Evolutionary conservation across 2,329 filamentous ascomycete genomes (phyloP).

Genomic region (Pseudodiploospora longispora): DNA sequence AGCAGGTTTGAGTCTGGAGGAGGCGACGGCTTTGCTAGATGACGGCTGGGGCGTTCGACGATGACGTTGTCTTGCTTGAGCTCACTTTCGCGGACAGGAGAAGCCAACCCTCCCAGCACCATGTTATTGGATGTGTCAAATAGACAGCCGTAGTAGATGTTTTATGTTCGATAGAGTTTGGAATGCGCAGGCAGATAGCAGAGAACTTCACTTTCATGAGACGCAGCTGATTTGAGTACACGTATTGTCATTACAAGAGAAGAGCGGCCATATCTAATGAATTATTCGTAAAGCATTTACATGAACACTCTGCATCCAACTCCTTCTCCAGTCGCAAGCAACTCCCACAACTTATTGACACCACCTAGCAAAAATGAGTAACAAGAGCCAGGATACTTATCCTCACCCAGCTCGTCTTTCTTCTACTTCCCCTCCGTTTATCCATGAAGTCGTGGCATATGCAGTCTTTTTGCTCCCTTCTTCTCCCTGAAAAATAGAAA

Average conservation of each 20-base stretch:
- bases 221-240: background rate
- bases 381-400: background rate
- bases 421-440: background rate
- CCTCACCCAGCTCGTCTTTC: too few relatives aligned
- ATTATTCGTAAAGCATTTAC: slow-evolving; percentile 7
- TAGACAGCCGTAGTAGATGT: too few relatives aligned
- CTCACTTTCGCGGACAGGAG: too few relatives aligned
- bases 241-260: background rate
- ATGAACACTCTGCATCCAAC: slow-evolving; percentile 6
- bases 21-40: slow-evolving; percentile 63
- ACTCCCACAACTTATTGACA: background rate
- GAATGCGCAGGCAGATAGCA: too few relatives aligned
- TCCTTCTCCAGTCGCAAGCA: background rate
- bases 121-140: too few relatives aligned
- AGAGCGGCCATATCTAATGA: background rate
- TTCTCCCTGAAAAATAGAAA: background rate
- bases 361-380: background rate
- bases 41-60: slow-evolving; percentile 63
- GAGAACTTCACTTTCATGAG: too few relatives aligned
- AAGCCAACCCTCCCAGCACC: too few relatives aligned
- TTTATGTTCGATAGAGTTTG: too few relatives aligned
- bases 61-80: slow-evolving; percentile 3
- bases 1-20: slow-evolving; percentile 71
- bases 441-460: background rate
- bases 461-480: slow-evolving; percentile 1